Conservation (phyloP, 148 eudicot species). For the Silene conica region DNA sequence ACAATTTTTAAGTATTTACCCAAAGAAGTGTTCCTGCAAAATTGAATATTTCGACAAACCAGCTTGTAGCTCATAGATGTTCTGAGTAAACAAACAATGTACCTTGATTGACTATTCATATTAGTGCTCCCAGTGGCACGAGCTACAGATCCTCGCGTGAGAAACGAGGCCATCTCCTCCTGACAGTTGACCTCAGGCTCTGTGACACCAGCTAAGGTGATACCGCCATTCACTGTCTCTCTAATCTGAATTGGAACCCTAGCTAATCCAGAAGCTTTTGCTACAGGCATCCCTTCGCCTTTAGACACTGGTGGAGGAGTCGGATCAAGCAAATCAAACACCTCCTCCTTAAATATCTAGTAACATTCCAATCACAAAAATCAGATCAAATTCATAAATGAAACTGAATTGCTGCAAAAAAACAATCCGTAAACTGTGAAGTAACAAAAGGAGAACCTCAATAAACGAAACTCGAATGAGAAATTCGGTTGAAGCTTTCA, state of each 20-base stretch:
- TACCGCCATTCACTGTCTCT: constrained; percentile 80
- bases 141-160: constrained; percentile 66
- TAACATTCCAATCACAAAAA: neutral
- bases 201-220: constrained; percentile 87
- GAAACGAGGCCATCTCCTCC: constrained; percentile 81
- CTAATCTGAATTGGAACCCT: constrained; percentile 91
- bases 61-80: too few species aligned
- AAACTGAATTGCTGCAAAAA: too few species aligned
- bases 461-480: constrained; percentile 84
- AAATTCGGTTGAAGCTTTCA: constrained; percentile 57
- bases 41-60: too few species aligned
- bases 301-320: constrained; percentile 34
- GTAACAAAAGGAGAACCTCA: constrained; percentile 44
- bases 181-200: constrained; percentile 84
- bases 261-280: constrained; percentile 49
- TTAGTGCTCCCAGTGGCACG: constrained; percentile 99
- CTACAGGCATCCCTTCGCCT: constrained; percentile 35
- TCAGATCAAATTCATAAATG: too few species aligned
- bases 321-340: constrained; percentile 82
- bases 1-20: too few species aligned
- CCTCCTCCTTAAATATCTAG: constrained; percentile 96
- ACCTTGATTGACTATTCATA: constrained; percentile 98
- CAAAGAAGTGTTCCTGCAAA: too few species aligned
- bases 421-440: too few species aligned
- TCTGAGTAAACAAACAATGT: neutral